Conservation (phyloP, 2,329 filamentous ascomycete genomes). For the Ophiostoma montium region DNA sequence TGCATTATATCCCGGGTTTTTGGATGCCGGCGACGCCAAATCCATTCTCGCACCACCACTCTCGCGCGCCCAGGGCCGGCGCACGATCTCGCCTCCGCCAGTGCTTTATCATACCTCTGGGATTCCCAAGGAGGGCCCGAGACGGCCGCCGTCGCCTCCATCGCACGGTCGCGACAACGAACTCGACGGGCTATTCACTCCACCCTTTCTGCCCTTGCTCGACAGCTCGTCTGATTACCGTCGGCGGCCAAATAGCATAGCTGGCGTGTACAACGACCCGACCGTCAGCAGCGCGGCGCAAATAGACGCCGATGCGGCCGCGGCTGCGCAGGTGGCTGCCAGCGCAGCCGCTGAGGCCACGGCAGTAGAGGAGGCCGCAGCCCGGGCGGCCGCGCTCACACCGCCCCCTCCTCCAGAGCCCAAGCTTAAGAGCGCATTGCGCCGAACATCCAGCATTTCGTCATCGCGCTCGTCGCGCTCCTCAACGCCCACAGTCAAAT, state of each 20-base stretch:
- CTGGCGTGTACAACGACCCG: slow-evolving; percentile 6
- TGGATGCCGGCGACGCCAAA: slow-evolving; percentile 19
- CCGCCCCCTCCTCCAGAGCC: slow-evolving; percentile 17
- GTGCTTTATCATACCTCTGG: slow-evolving; percentile 26
- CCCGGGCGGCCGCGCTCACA: background rate
- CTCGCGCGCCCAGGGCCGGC: slow-evolving; percentile 11
- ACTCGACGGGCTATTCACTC: slow-evolving; percentile 49
- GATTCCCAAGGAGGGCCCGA: slow-evolving; percentile 22
- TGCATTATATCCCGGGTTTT: slow-evolving; percentile 22
- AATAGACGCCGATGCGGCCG: slow-evolving; percentile 2
- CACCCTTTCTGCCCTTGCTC: slow-evolving; percentile 46
- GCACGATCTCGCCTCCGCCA: slow-evolving; percentile 24
- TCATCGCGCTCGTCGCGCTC: slow-evolving; percentile 8
- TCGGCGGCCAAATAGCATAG: slow-evolving; percentile 6
- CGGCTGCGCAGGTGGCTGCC: background rate
- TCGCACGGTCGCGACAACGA: slow-evolving; percentile 35
- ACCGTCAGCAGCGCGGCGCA: background rate
- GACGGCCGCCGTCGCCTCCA: slow-evolving; percentile 11
- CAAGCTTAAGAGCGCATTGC: slow-evolving; percentile 42
- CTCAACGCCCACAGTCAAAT: background rate
- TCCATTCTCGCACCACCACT: slow-evolving; percentile 6
- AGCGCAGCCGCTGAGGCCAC: background rate
- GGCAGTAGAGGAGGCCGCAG: slow-evolving; percentile 6
- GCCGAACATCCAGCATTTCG: slow-evolving; percentile 38
- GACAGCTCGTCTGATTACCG: slow-evolving; percentile 25